These are phyloP conservation scores for Seiridium unicorne DNA, from an alignment of 2,329 filamentous ascomycete species.

Conservation along the genomic window DNA sequence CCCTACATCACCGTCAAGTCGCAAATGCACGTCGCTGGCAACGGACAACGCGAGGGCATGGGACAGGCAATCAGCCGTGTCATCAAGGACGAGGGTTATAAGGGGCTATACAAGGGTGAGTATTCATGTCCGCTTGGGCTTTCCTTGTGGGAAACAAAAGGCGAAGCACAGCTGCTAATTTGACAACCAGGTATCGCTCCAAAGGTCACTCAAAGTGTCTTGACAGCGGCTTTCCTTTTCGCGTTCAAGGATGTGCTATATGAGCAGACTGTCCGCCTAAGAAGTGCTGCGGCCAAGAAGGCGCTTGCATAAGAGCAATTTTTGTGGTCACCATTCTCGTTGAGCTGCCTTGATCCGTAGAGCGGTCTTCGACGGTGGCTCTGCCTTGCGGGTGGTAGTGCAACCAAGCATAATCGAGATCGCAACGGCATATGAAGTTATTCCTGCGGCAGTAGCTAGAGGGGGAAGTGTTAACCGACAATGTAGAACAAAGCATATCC, in stretches of 20 bases:
- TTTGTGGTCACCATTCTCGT: not conserved
- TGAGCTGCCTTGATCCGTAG: too few species aligned
- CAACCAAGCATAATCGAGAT: not conserved
- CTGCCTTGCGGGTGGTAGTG: not conserved
- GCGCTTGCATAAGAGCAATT: not conserved
- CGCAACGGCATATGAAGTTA: not conserved
- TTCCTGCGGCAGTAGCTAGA: not conserved
- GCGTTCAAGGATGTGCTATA: conserved; percentile 98
- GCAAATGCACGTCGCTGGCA: conserved; percentile 87
- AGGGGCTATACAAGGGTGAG: conserved; percentile 87
- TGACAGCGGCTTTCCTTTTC: conserved; percentile 94
- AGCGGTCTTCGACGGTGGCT: not conserved
- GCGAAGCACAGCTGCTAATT: conserved; percentile 2
- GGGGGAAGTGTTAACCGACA: not conserved
- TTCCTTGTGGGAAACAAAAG: not conserved
- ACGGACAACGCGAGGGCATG: conserved; percentile 77
- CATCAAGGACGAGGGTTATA: conserved; percentile 84
- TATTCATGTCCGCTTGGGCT: conserved; percentile 10
- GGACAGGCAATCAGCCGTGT: conserved; percentile 75
- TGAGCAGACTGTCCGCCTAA: conserved; percentile 70
- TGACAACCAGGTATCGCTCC: conserved; percentile 74
- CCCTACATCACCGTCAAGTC: conserved; percentile 99
- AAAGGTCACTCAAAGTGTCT: conserved; percentile 94
- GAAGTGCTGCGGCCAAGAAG: conserved; percentile 33
- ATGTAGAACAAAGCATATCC: not conserved